Conservation (phyloP, 1,139 yeast species). For the Suhomyces guaymorum region DNA sequence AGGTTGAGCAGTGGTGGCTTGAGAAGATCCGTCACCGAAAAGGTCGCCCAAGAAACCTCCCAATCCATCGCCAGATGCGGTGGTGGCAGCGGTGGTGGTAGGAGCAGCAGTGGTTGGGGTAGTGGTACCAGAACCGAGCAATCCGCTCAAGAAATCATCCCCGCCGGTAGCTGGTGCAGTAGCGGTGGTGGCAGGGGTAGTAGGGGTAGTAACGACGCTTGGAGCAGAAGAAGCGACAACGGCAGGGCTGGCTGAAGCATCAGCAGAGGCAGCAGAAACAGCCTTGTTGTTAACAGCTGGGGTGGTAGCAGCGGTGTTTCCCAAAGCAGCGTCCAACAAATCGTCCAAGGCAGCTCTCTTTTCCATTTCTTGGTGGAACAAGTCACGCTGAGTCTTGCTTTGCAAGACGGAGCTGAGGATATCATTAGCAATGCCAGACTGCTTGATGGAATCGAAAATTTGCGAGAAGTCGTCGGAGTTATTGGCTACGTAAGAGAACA, state of each 20-base stretch:
- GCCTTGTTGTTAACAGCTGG: constrained; percentile 10
- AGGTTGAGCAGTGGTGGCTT: constrained; percentile 15
- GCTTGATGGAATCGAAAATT: constrained; percentile 27
- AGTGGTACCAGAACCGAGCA: constrained; percentile 14
- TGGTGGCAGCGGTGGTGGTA: constrained; percentile 5
- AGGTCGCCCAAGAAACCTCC: constrained; percentile 19
- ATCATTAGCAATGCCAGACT: constrained; percentile 23
- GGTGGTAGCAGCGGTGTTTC: constrained; percentile 7
- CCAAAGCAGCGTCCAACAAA: constrained; percentile 12
- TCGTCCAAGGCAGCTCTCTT: constrained; percentile 12
- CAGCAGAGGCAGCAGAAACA: constrained; percentile 1
- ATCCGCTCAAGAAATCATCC: constrained; percentile 9
- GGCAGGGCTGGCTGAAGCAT: constrained; percentile 1
- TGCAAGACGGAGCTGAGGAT: constrained; percentile 17
- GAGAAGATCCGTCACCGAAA: constrained; percentile 13
- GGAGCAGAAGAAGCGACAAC: neutral
- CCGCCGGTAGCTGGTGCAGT: constrained; percentile 4
- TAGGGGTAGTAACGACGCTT: neutral
- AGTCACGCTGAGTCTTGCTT: constrained; percentile 9
- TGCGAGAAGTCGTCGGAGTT: constrained; percentile 25
- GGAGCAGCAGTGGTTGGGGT: constrained; percentile 6
- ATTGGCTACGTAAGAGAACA: constrained; percentile 19
- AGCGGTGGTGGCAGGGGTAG: constrained; percentile 2
- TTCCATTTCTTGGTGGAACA: constrained; percentile 3
- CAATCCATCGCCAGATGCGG: constrained; percentile 10